Base-by-base conservation (phyloP, 441 rosid species). In the Erysimum pusillum region DNA sequence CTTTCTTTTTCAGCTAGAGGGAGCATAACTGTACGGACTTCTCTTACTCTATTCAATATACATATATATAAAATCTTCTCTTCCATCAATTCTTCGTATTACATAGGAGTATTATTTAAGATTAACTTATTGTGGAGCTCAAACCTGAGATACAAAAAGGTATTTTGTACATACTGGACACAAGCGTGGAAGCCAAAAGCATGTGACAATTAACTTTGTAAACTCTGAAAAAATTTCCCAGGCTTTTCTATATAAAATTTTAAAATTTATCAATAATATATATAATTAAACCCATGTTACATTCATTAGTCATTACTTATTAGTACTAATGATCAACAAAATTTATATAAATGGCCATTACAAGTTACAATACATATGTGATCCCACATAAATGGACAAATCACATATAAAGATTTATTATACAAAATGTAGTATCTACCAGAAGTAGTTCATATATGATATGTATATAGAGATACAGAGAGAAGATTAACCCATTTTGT, bases 101-200 rank as follows among this genome's bases (percentile, higher is more conserved):
- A 12, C 25, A 22, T 22, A 22, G 25, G 1, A n/a, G 8, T 32
- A 10, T 53, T 42, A 18, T 51, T 22, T 22, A 67, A 15, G 52
- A 73, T 34, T 75, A 35, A 44, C 15, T 34, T 22, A 22, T 5
- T 65, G 59, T 67, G 41, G 22, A 75, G 63, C 44, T 42, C 18
- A 63, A 39, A 22, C 76, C 63, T 49, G 56, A 75, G 68, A 59
- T 48, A 10, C 31, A 48, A 36, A 71, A 61, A 59, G 58, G 48
- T 60, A 49, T 22, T 56, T 65, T 14, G 25, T 35, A 31, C 15
- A 35, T 44, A 65, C 57, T 49, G 54, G 56, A 69, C 59, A 62
- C 51, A 62, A 44, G 79, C 79, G 70, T 76, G 70, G 75, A 69
- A 53, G 75, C 75, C 32, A 69, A 76, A 69, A 76, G 75, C 75